Evolutionary conservation across 306 rosid species (phyloP).

Genomic region (Fragaria ananassa): DNA sequence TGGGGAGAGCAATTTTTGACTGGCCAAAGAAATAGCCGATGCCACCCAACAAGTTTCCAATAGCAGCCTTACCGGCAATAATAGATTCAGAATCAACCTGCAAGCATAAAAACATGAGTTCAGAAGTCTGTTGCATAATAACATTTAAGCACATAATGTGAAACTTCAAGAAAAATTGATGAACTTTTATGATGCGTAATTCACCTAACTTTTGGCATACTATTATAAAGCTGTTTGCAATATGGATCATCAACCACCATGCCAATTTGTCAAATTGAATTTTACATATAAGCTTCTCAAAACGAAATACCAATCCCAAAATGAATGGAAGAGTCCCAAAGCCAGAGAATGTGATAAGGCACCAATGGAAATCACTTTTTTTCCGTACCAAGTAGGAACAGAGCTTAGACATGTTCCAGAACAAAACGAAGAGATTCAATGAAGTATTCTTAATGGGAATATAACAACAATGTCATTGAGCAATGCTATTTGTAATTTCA

Average conservation of each 20-base stretch:
- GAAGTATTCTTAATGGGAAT: neutral
- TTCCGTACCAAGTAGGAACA: neutral
- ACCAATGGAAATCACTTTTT: neutral
- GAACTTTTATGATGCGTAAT: neutral
- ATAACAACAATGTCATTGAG: neutral
- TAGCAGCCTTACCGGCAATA: slow-evolving; percentile 78
- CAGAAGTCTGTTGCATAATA: slow-evolving; percentile 26
- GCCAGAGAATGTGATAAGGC: neutral
- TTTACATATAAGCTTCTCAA: neutral
- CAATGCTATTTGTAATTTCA: neutral
- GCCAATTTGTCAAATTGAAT: neutral
- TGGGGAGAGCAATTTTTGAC: slow-evolving; percentile 65
- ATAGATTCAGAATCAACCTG: slow-evolving; percentile 81
- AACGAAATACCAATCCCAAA: neutral
- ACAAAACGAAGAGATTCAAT: neutral
- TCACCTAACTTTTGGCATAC: neutral
- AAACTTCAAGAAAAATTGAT: slow-evolving; percentile 6
- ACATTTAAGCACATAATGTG: slow-evolving; percentile 9
- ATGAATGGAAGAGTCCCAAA: neutral
- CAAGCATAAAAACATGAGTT: slow-evolving; percentile 31
- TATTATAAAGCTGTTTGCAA: neutral
- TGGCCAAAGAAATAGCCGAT: slow-evolving; percentile 93
- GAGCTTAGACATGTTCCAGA: neutral
- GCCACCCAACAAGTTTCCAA: slow-evolving; percentile 89
- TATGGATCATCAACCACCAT: neutral